Conservation (phyloP, 768 basidiomycete species). For the Kwoniella newhampshirensis region DNA sequence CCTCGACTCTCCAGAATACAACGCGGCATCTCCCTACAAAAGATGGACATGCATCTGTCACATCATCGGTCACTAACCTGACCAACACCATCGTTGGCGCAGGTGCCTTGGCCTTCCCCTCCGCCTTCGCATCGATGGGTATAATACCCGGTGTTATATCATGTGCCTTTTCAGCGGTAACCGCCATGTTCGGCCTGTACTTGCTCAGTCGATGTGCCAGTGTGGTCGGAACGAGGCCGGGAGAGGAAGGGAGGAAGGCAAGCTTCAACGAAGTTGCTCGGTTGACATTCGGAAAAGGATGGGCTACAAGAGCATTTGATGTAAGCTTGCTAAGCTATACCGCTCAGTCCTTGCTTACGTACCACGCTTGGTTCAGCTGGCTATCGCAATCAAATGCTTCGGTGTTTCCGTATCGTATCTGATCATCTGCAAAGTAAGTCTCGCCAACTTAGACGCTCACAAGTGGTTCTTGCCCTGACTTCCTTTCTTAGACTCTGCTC, state of each 20-base stretch:
- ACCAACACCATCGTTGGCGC: conserved; percentile 90
- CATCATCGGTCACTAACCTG: conserved; percentile 55
- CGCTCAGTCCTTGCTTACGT: not conserved
- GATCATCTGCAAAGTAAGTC: conserved; percentile 52
- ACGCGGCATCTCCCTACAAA: not conserved
- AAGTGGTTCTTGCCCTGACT: not conserved
- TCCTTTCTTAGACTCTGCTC: conserved; percentile 69
- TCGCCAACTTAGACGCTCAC: not conserved
- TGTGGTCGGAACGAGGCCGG: conserved; percentile 56
- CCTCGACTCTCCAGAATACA: conserved; percentile 1
- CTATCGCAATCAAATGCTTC: conserved; percentile 94
- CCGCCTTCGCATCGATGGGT: conserved; percentile 85
- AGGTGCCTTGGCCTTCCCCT: conserved; percentile 58
- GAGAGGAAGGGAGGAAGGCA: conserved; percentile 44
- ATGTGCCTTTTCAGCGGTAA: conserved; percentile 73
- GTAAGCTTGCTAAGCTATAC: conserved; percentile 40
- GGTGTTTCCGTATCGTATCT: conserved; percentile 87
- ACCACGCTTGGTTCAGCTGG: conserved; percentile 54
- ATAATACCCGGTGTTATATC: conserved; percentile 86
- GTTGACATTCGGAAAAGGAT: conserved; percentile 76
- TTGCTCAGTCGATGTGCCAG: conserved; percentile 80
- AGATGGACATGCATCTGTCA: conserved; percentile 33
- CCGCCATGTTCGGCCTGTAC: conserved; percentile 83
- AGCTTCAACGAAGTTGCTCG: conserved; percentile 56
- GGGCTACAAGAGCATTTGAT: conserved; percentile 64